Conservation (phyloP, 78 protist genomes). For the Mantamonas sphyraenae region DNA sequence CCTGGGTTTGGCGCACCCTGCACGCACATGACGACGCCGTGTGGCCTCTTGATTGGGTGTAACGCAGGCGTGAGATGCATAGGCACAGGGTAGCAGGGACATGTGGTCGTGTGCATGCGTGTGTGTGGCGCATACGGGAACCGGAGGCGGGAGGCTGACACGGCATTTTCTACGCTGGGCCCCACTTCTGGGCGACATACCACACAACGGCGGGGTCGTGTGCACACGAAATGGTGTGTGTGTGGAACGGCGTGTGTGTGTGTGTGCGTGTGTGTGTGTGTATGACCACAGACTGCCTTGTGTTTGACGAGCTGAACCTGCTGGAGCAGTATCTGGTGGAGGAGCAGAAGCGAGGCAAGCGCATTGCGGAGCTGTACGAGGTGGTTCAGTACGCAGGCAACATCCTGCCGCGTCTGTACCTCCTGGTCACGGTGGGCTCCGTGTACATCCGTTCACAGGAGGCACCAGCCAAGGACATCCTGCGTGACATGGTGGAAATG, state of each 20-base stretch:
- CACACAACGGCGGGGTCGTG: no score
- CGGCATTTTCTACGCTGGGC: no score
- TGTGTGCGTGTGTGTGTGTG: neutral
- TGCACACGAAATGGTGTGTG: no score
- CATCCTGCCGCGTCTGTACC: slow-evolving; percentile 85
- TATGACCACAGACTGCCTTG: neutral
- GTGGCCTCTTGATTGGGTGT: no score
- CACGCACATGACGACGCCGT: no score
- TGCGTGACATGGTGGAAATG: slow-evolving; percentile 93
- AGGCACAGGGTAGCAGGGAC: no score
- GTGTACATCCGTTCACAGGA: slow-evolving; percentile 77
- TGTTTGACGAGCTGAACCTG: slow-evolving; percentile 68
- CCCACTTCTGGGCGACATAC: no score
- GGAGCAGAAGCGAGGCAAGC: slow-evolving; percentile 47
- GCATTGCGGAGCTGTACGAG: slow-evolving; percentile 81
- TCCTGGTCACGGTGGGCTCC: slow-evolving; percentile 58
- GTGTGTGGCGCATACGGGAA: no score
- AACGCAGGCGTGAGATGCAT: no score
- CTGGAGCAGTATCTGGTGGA: slow-evolving; percentile 76
- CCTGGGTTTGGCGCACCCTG: no score
- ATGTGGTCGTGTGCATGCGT: no score
- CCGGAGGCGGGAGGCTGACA: no score
- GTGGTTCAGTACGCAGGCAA: slow-evolving; percentile 93
- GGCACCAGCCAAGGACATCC: slow-evolving; percentile 82
- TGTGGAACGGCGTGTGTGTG: neutral